Evolutionary conservation across 1,284 basidiomycete genomes (phyloP).

Genomic region (Trichosporon asahii): DNA sequence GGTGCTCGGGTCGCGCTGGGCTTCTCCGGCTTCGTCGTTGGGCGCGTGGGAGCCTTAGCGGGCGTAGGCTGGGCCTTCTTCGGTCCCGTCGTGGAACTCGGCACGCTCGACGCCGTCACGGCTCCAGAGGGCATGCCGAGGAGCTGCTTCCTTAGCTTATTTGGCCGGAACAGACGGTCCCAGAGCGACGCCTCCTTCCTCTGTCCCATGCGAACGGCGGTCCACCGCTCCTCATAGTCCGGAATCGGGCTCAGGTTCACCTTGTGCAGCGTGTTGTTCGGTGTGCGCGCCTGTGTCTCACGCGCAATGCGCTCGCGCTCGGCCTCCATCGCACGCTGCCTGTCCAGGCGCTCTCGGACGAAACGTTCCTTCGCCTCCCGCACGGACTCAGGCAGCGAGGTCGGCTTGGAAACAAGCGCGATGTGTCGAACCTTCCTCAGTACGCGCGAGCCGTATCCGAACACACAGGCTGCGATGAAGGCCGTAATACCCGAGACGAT

Average conservation of each 20-base stretch:
- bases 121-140: conserved; percentile 15
- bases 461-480: conserved; percentile 41
- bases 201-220: conserved; percentile 15
- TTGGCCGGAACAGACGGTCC: conserved; percentile 25
- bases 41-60: neutral
- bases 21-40: neutral
- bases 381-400: conserved; percentile 16
- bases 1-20: neutral
- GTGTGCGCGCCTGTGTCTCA: neutral
- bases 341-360: conserved; percentile 20
- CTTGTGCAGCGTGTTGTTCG: neutral
- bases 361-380: conserved; percentile 23
- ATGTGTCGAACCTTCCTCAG: conserved; percentile 47
- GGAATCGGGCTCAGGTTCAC: conserved; percentile 13
- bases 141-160: conserved; percentile 15
- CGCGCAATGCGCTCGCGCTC: neutral
- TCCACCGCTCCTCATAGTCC: conserved; percentile 24
- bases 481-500: conserved; percentile 42
- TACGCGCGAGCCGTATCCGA: conserved; percentile 40
- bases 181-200: conserved; percentile 13
- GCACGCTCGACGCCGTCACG: neutral
- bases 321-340: conserved; percentile 15
- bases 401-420: conserved; percentile 29
- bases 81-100: neutral
- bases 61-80: neutral